These are phyloP conservation scores for Colletotrichum sp. DNA, from an alignment of 2,329 filamentous ascomycete species.

Conservation along the genomic window DNA sequence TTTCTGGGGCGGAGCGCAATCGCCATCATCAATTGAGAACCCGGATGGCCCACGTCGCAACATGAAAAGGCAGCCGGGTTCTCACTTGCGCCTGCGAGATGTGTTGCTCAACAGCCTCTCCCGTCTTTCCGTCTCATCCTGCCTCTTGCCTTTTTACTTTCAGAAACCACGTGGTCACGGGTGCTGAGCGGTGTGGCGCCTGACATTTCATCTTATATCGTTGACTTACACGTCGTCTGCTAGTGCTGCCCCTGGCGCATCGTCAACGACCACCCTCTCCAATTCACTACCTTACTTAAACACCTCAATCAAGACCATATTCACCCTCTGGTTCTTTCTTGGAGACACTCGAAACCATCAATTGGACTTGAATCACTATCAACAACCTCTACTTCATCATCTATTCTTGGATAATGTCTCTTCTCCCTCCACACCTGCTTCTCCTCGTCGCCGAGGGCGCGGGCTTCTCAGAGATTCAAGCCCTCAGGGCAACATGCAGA, in stretches of 20 bases:
- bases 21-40: conserved; percentile 14
- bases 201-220: background rate
- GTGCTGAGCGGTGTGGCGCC: background rate
- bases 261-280: background rate
- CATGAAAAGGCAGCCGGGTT: conserved; percentile 13
- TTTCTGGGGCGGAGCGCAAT: conserved; percentile 9
- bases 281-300: background rate
- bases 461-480: conserved; percentile 8
- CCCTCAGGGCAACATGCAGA: conserved; percentile 14
- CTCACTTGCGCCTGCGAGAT: background rate
- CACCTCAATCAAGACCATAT: background rate
- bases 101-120: background rate
- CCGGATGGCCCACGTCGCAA: conserved; percentile 12
- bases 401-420: conserved; percentile 12
- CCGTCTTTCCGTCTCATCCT: background rate
- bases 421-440: conserved; percentile 9
- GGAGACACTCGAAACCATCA: background rate
- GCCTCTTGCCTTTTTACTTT: background rate
- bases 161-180: background rate
- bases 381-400: background rate
- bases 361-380: background rate
- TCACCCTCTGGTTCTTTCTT: background rate
- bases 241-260: background rate
- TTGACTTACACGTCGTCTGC: background rate
- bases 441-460: conserved; percentile 12